Conservation (phyloP, 805 yeast species). For the Metschnikowia anglica region DNA sequence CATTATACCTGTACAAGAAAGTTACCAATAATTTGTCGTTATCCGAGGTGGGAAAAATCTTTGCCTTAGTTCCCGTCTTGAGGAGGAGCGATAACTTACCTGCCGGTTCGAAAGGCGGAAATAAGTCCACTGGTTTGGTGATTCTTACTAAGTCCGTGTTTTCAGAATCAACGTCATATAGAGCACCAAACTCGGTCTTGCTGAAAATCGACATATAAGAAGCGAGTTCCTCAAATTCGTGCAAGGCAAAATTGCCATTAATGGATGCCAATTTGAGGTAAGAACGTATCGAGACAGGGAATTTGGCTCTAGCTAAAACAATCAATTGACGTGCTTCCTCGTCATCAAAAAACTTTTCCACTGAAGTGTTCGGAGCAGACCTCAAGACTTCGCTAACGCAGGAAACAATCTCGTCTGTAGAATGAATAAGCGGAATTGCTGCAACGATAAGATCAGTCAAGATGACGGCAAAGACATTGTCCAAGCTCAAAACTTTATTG, state of each 20-base stretch:
- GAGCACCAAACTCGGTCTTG: constrained; percentile 36
- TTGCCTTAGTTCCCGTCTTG: constrained; percentile 61
- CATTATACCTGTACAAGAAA: constrained; percentile 72
- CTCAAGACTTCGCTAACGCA: constrained; percentile 44
- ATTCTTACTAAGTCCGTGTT: constrained; percentile 54
- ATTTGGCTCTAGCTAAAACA: constrained; percentile 64
- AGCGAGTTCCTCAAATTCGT: constrained; percentile 55
- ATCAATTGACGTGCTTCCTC: constrained; percentile 45
- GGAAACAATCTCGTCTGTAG: constrained; percentile 45
- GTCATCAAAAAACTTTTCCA: constrained; percentile 46
- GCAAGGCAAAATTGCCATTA: constrained; percentile 65
- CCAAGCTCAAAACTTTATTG: constrained; percentile 46
- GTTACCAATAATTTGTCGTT: constrained; percentile 48
- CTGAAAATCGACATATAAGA: constrained; percentile 58
- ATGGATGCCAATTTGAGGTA: constrained; percentile 59
- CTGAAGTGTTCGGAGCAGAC: constrained; percentile 45
- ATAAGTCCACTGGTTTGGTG: constrained; percentile 47
- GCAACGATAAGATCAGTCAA: constrained; percentile 45
- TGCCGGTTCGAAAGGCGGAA: constrained; percentile 55
- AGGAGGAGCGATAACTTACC: constrained; percentile 47
- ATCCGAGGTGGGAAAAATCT: constrained; percentile 53
- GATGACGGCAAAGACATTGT: constrained; percentile 50
- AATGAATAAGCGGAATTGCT: constrained; percentile 48
- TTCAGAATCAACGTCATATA: constrained; percentile 50
- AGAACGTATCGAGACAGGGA: constrained; percentile 65